Evolutionary conservation across 202 grass and related monocot species (phyloP).

Genomic region (Cymbopogon flexuosus): DNA sequence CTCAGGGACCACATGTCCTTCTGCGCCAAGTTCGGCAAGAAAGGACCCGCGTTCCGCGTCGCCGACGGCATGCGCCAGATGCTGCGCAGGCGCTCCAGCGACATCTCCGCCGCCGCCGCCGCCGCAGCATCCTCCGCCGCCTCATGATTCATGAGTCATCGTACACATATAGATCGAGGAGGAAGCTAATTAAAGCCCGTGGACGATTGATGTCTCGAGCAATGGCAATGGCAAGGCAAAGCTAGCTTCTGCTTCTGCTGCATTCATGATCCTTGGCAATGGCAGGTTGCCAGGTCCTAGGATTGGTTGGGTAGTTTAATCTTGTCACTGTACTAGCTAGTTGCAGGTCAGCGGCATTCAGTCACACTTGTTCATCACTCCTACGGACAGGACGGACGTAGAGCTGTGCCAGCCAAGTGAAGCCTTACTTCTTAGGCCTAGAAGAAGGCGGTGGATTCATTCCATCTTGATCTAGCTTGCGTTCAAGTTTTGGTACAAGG

Average conservation of each 20-base stretch:
- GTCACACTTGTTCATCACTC: neutral
- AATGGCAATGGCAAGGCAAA: neutral
- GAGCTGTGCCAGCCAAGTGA: neutral
- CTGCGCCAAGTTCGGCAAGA: constrained; percentile 54
- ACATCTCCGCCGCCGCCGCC: constrained; percentile 1
- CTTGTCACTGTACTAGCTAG: constrained; percentile 3
- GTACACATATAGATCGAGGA: too few species aligned
- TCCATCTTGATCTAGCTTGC: neutral
- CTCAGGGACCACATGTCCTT: constrained; percentile 68
- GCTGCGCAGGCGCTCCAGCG: constrained; percentile 55
- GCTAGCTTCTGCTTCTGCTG: neutral
- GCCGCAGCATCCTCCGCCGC: too few species aligned
- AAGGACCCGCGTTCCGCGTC: constrained; percentile 58
- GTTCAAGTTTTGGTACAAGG: constrained; percentile 30
- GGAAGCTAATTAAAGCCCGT: neutral
- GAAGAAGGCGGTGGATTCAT: constrained; percentile 13
- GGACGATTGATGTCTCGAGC: neutral
- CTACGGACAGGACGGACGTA: neutral
- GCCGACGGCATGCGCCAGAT: constrained; percentile 86
- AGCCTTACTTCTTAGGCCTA: constrained; percentile 37
- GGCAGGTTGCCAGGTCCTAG: neutral
- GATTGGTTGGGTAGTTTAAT: constrained; percentile 11
- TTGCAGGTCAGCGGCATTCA: constrained; percentile 14
- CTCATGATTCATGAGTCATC: too few species aligned
- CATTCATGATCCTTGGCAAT: constrained; percentile 9